These are phyloP conservation scores for Tulasnella sp. DNA, from an alignment of 768 basidiomycete genomes.

Conservation along the genomic window DNA sequence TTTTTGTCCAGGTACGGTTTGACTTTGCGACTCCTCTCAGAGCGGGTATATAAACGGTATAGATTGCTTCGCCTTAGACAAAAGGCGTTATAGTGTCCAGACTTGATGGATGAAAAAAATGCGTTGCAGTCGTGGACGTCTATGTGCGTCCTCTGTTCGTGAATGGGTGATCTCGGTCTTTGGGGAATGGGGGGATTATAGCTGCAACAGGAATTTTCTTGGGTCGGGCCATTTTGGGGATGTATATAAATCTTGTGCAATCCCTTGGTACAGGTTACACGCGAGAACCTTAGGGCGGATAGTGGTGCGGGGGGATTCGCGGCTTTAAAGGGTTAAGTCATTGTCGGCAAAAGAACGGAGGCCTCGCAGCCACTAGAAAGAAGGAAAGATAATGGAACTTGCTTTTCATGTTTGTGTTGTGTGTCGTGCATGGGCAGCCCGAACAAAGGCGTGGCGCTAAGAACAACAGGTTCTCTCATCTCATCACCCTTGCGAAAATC, in stretches of 20 bases:
- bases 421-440: neutral
- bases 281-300: neutral
- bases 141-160: neutral
- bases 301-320: neutral
- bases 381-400: neutral
- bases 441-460: neutral
- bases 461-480: neutral
- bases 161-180: neutral
- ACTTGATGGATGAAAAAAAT: neutral
- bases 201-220: neutral
- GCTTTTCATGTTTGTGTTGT: neutral
- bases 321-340: neutral
- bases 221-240: neutral
- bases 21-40: neutral
- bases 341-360: neutral
- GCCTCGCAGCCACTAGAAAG: neutral
- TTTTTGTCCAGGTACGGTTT: neutral
- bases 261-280: neutral
- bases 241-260: neutral
- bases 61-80: neutral
- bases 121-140: neutral
- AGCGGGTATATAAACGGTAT: neutral
- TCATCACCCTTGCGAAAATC: neutral
- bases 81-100: neutral
- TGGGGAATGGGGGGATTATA: neutral